A percentile compares a stretch with the other conserved stretches of the same genome.
Evolutionary conservation across 257 asterid genomes (phyloP).

Genomic region (Misopates orontium): DNA sequence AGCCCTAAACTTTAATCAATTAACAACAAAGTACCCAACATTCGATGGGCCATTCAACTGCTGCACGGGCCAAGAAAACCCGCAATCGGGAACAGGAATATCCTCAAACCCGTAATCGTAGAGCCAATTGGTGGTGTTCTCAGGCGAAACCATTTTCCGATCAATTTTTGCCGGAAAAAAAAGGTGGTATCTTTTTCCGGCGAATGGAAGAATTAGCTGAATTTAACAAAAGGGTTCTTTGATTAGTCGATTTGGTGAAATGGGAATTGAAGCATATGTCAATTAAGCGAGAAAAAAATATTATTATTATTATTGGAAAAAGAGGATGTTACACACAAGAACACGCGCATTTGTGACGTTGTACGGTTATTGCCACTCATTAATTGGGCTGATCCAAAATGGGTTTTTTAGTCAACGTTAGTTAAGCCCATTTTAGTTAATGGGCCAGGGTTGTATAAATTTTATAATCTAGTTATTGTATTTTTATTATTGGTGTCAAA

Average conservation of each 20-base stretch:
- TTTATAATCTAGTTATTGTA: not conserved
- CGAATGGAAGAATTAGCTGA: not conserved
- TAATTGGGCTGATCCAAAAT: not conserved
- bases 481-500: not conserved
- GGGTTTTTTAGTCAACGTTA: not conserved
- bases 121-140: slow-evolving; percentile 83
- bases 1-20: slow-evolving; percentile 4
- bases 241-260: not conserved
- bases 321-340: not conserved
- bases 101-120: slow-evolving; percentile 83
- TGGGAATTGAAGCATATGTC: not conserved
- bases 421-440: too few relatives aligned
- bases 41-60: slow-evolving; percentile 56
- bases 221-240: too few relatives aligned
- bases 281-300: not conserved
- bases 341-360: not conserved
- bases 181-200: not conserved
- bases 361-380: too few relatives aligned
- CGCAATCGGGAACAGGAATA: slow-evolving; percentile 52
- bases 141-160: slow-evolving; percentile 81
- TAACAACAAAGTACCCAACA: slow-evolving; percentile 44
- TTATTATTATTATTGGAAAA: too few relatives aligned
- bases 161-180: slow-evolving; percentile 28
- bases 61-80: slow-evolving; percentile 68
- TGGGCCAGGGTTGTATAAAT: not conserved